These are phyloP conservation scores for Venturia effusa DNA, from an alignment of 2,329 filamentous ascomycete species.

Conservation along the genomic window DNA sequence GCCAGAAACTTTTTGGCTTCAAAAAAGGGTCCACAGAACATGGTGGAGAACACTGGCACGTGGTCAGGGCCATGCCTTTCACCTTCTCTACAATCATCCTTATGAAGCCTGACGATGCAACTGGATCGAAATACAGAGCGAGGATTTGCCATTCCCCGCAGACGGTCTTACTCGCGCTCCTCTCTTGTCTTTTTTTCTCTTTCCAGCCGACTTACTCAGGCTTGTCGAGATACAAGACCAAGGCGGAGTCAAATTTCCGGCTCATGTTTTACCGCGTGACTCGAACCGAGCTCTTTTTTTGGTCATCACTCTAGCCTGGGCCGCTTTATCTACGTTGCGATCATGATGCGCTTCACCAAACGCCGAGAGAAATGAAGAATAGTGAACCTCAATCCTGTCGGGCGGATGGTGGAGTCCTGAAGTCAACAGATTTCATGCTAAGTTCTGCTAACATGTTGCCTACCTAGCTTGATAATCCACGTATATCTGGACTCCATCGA, in stretches of 20 bases:
- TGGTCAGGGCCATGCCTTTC: background rate
- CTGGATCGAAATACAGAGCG: background rate
- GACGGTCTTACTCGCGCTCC: background rate
- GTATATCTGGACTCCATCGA: background rate
- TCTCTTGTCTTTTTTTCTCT: background rate
- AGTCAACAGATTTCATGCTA: background rate
- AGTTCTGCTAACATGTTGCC: background rate
- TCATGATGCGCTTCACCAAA: too few relatives aligned
- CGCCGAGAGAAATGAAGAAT: too few relatives aligned
- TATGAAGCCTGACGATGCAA: background rate
- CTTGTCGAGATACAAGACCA: background rate
- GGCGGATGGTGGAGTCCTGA: too few relatives aligned
- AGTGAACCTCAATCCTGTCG: too few relatives aligned
- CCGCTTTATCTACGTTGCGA: too few relatives aligned
- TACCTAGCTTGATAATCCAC: background rate
- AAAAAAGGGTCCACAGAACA: background rate
- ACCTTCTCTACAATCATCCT: background rate
- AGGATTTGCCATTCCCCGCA: background rate
- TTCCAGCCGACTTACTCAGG: background rate
- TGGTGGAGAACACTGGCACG: background rate
- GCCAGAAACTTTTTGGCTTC: background rate
- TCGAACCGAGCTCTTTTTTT: background rate
- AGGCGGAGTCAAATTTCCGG: background rate
- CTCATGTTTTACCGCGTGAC: background rate
- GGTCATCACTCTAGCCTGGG: too few relatives aligned